Evolutionary conservation across 2,329 filamentous ascomycete genomes (phyloP), one percentile per base, ranked within the genome.

Genomic region (Atkinsonella hypoxylon): DNA sequence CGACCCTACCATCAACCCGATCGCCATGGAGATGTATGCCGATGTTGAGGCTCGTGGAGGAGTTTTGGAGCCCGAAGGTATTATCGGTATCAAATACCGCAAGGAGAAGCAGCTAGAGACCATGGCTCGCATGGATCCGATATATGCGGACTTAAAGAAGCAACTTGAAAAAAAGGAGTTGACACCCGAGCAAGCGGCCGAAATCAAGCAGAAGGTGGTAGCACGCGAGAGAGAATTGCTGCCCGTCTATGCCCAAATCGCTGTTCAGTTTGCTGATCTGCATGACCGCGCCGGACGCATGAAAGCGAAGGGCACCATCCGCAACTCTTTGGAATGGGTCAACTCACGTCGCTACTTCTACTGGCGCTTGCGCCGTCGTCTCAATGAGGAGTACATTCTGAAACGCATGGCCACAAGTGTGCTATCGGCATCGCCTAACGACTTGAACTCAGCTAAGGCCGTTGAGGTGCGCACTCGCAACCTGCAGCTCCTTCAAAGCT

Each of bases 21-120:
- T 87, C 45, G 85, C 82, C 63, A 98, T 98, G 93, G 93, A 98
- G 71, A 98, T 98, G 93, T 98, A 98, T 67, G 93, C 93, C 51
- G 93, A 98, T 63, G 83, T 87, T 57, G 91, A 98, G 58, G 78
- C 93, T 51, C 93, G 93, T 54, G 93, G 91, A 72, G 93, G 93
- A 84, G 90, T 98, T 45, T 80, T 98, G 56, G 93, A 98, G 70
- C 93, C 93, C 8, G 93, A 98, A 68, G 93, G 93, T 75, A 97
- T 97, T 64, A 84, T 98, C 51, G 89, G 89, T 68, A 97, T 98
- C 81, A 98, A 97, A 74, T 98, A 90, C 78, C 87, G 89, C 67
- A 91, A 88, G 69, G 91, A 98, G 63, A 94, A 91, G 75, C 93
- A 97, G 73, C 83, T 98, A 20, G 86, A 94, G 67, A 96, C 91